Conservation (phyloP, 2,329 filamentous ascomycete species). For the Arthroderma sp. region DNA sequence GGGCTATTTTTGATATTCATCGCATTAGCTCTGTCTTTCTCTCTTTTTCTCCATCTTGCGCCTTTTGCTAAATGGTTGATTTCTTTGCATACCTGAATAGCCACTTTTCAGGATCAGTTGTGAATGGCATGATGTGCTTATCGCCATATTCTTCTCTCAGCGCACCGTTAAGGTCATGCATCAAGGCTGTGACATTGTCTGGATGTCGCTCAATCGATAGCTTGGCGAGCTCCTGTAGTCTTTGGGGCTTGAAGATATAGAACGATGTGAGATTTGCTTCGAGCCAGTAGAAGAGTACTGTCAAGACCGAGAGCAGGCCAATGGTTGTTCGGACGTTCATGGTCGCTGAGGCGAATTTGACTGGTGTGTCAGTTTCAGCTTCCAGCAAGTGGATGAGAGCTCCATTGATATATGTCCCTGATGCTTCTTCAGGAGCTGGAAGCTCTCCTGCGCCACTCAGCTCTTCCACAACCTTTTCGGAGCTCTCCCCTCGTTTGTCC, state of each 20-base stretch:
- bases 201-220: constrained; percentile 17
- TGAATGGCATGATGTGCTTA: constrained; percentile 6
- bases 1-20: neutral
- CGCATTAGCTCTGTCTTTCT: neutral
- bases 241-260: constrained; percentile 14
- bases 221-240: constrained; percentile 13
- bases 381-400: too few relatives aligned
- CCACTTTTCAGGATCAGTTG: constrained; percentile 53
- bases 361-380: too few relatives aligned
- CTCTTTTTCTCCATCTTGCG: neutral
- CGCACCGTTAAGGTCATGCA: constrained; percentile 7
- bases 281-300: constrained; percentile 2
- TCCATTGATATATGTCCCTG: too few relatives aligned
- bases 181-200: constrained; percentile 20
- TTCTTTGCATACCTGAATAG: constrained; percentile 43
- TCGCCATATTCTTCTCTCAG: constrained; percentile 7
- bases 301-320: constrained; percentile 3
- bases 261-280: constrained; percentile 5
- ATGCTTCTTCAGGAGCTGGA: too few relatives aligned
- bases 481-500: too few relatives aligned
- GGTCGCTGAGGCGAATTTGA: too few relatives aligned
- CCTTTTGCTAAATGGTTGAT: neutral
- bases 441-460: too few relatives aligned
- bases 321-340: neutral
- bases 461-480: too few relatives aligned